Conservation (phyloP, 2,329 filamentous ascomycete genomes). For the Diaporthe helianthi region DNA sequence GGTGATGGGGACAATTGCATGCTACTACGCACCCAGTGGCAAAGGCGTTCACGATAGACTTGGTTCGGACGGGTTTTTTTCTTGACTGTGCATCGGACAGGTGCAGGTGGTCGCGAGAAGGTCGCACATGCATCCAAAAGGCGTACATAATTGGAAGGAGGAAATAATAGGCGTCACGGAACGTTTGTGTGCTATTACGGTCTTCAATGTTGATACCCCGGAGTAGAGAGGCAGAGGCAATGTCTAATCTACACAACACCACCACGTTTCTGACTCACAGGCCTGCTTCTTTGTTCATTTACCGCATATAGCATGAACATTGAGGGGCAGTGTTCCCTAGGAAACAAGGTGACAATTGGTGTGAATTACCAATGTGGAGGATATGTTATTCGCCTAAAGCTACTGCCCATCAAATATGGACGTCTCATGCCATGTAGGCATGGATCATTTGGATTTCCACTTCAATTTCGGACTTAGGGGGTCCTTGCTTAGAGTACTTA, state of each 20-base stretch:
- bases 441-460: too few relatives aligned
- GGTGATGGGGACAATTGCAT: background rate
- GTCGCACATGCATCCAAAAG: background rate
- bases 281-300: too few relatives aligned
- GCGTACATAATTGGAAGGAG: slow-evolving; percentile 12
- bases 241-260: slow-evolving; percentile 5
- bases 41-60: slow-evolving; percentile 1
- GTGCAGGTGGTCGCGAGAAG: background rate
- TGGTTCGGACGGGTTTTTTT: slow-evolving; percentile 14
- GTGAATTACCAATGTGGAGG: too few relatives aligned
- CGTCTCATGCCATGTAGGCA: too few relatives aligned
- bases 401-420: background rate
- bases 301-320: too few relatives aligned
- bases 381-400: background rate
- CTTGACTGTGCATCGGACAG: slow-evolving; percentile 4
- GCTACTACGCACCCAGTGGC: background rate
- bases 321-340: background rate
- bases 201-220: slow-evolving; percentile 30
- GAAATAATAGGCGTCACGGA: slow-evolving; percentile 8
- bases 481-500: background rate
- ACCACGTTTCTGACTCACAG: background rate
- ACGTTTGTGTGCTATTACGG: slow-evolving; percentile 12
- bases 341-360: background rate
- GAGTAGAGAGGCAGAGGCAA: slow-evolving; percentile 15
- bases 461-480: background rate